phyloP scores from a whole-genome alignment of 179 eudicot genomes.

The Patellifolia procumbens region DNA sequence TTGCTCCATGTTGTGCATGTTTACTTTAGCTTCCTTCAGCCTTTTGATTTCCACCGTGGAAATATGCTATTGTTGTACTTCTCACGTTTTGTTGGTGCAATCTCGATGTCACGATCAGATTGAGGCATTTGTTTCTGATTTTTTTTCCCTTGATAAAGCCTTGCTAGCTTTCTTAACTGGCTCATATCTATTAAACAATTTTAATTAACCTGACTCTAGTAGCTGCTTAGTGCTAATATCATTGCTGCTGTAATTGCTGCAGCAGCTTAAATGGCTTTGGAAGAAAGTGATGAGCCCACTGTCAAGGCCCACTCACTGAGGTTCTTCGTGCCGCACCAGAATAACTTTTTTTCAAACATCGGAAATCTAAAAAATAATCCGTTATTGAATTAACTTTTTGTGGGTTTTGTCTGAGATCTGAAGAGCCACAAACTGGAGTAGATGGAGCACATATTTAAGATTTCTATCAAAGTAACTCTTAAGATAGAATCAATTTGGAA shows the following conservation, averaged over 20 bases:
- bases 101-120: not conserved
- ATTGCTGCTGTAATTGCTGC: not conserved
- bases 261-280: not conserved
- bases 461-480: not conserved
- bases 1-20: not conserved
- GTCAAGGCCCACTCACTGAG: not conserved
- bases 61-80: not conserved
- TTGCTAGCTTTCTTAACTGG: not conserved
- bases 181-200: too few relatives aligned
- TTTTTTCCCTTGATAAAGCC: not conserved
- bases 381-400: too few relatives aligned
- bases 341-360: too few relatives aligned
- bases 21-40: not conserved
- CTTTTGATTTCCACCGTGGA: too few relatives aligned
- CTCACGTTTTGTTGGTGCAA: not conserved
- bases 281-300: not conserved
- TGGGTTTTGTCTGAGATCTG: too few relatives aligned
- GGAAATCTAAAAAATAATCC: too few relatives aligned
- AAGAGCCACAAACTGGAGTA: not conserved
- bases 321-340: too few relatives aligned
- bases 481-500: not conserved
- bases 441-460: not conserved
- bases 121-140: conserved; percentile 1
- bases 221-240: not conserved
- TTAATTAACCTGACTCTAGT: not conserved